Base-by-base conservation (phyloP, 2,329 filamentous ascomycete genomes). In the Cladosporium sp. region DNA sequence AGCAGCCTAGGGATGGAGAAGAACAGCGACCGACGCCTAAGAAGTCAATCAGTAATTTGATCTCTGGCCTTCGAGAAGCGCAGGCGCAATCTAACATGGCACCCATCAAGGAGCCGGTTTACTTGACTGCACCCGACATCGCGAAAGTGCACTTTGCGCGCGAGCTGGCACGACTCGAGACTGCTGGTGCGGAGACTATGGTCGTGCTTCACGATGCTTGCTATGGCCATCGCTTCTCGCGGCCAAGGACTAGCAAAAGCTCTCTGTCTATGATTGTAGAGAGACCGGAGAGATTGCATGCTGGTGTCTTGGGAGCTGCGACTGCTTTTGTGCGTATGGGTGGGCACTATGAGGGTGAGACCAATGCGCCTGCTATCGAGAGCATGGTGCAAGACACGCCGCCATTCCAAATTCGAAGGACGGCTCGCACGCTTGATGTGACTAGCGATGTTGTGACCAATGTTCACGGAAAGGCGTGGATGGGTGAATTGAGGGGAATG, bases 161-260 rank as follows among this genome's bases (percentile, higher is more conserved):
- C 61, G 90, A 96, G 70, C 73, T 83, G 15, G 73, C 80, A 6
- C 87, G 90, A 67, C 82, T 87, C 59, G 75, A 77, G 34, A 56
- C 6, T 11, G 69, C 64, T 4, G 72, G 70, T 2, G 72, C 81
- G 3, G 79, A 92, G 61, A 91, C 91, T 0, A 76, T 95, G 4
- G 92, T 97, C 49, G 82, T 99, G 30, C 78, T 99, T 1, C 92
- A 97, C 68, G 94, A 99, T 76, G 87, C 89, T 55, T 96, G 93
- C 74, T 99, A 97, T 72, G 92, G 93, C 22, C 94, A 99, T 75
- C 87, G 92, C 20, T 99, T 87, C 73, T 90, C 92, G 11, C 84
- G 94, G 45, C 91, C 91, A 3, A 87, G 89, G 66, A 88, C 91
- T 0, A 88, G 85, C 20, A 88, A 88, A 67, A 82, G 78, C 45